These are phyloP conservation scores for Penicillium alfredii DNA, from an alignment of 495 filamentous ascomycete species.

Conservation along the genomic window DNA sequence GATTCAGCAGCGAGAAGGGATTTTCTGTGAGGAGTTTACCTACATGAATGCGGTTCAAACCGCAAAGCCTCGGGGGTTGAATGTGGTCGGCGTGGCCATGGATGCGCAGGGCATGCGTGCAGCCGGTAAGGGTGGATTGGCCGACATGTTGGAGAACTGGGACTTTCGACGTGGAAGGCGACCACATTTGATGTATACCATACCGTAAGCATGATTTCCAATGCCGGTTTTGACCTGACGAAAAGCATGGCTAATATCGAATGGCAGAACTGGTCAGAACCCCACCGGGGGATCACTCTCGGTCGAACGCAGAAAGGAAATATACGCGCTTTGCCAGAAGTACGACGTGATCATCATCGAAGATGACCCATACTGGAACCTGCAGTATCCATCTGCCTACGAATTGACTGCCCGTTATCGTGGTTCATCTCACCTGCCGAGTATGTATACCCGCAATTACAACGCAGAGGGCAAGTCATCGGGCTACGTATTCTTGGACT, in stretches of 20 bases:
- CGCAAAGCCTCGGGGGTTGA: slow-evolving; percentile 60
- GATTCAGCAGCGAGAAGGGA: slow-evolving; percentile 58
- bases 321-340: slow-evolving; percentile 73
- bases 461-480: slow-evolving; percentile 51
- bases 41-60: slow-evolving; percentile 71
- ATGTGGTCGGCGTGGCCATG: slow-evolving; percentile 63
- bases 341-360: slow-evolving; percentile 92
- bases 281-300: slow-evolving; percentile 73
- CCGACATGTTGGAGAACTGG: slow-evolving; percentile 77
- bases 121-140: slow-evolving; percentile 61
- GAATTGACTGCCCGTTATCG: slow-evolving; percentile 29
- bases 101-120: slow-evolving; percentile 72
- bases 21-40: slow-evolving; percentile 71
- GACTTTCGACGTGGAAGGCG: slow-evolving; percentile 62
- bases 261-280: slow-evolving; percentile 87
- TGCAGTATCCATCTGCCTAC: slow-evolving; percentile 73
- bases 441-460: slow-evolving; percentile 32
- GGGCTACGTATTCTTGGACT: slow-evolving; percentile 74
- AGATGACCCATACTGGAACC: slow-evolving; percentile 95
- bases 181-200: slow-evolving; percentile 84
- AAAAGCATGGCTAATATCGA: no score
- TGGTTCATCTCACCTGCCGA: slow-evolving; percentile 10
- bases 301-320: slow-evolving; percentile 62
- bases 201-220: slow-evolving; percentile 57
- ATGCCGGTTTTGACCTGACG: no score